Evolutionary conservation across 176 grass and related monocot species (phyloP).

Genomic region (Oryza rufipogon): DNA sequence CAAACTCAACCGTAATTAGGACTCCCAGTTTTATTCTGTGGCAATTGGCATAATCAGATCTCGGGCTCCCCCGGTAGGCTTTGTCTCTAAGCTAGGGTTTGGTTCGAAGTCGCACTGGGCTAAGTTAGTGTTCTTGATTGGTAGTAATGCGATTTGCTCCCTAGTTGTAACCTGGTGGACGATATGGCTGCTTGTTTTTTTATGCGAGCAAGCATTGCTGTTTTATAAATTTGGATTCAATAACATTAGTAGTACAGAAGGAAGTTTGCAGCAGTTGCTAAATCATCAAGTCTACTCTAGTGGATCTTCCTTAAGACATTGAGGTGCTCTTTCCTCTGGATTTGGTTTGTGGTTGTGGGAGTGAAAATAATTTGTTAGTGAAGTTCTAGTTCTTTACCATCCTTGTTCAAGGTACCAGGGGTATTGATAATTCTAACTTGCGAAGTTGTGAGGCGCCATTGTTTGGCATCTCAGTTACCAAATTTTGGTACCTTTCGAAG

Average conservation of each 20-base stretch:
- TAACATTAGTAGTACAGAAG: background rate
- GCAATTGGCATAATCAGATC: slow-evolving; percentile 39
- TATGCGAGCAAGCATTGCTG: slow-evolving; percentile 7
- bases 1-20: background rate
- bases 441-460: background rate
- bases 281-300: background rate
- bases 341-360: slow-evolving; percentile 6
- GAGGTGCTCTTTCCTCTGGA: background rate
- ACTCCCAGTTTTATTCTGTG: background rate
- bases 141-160: slow-evolving; percentile 2
- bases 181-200: background rate
- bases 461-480: background rate
- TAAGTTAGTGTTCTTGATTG: background rate
- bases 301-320: slow-evolving; percentile 10
- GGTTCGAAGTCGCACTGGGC: background rate
- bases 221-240: slow-evolving; percentile 31
- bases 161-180: background rate
- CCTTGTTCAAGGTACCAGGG: background rate
- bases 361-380: background rate
- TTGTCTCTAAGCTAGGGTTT: background rate
- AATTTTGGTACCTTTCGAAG: background rate
- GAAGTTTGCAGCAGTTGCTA: background rate
- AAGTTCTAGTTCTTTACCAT: background rate
- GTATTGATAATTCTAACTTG: background rate
- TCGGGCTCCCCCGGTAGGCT: background rate